phyloP scores from a whole-genome alignment of 2,329 filamentous ascomycete genomes.

The Plectosphaerella sp. region DNA sequence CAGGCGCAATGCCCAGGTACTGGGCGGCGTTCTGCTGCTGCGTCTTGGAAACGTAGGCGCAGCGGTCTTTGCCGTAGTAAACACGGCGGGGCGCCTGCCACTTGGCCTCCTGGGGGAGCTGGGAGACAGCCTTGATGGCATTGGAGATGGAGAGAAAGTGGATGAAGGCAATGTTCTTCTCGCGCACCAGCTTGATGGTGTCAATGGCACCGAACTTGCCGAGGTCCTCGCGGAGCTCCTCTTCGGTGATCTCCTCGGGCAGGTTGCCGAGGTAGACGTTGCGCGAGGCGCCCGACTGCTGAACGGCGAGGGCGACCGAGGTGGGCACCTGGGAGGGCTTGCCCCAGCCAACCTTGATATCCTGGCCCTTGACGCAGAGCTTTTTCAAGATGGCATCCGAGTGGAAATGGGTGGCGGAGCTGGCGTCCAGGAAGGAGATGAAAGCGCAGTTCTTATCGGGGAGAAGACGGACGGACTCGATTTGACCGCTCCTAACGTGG shows the following conservation, averaged over 20 bases:
- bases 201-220: constrained; percentile 96
- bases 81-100: constrained; percentile 95
- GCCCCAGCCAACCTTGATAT: constrained; percentile 99
- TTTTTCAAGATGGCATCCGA: constrained; percentile 99
- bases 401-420: constrained; percentile 97
- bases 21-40: constrained; percentile 99
- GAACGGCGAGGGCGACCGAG: constrained; percentile 92
- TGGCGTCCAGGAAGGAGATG: constrained; percentile 97
- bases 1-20: constrained; percentile 93
- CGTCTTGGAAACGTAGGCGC: constrained; percentile 98
- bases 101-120: constrained; percentile 92
- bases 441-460: constrained; percentile 99
- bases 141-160: constrained; percentile 97
- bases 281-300: constrained; percentile 92
- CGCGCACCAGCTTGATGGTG: constrained; percentile 93
- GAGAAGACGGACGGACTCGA: constrained; percentile 94
- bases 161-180: constrained; percentile 97
- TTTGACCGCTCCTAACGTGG: constrained; percentile 94
- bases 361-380: constrained; percentile 95
- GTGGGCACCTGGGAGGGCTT: constrained; percentile 98
- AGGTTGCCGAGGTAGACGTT: constrained; percentile 97
- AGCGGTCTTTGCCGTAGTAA: constrained; percentile 98
- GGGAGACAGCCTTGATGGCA: constrained; percentile 95
- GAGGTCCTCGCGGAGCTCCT: constrained; percentile 89
- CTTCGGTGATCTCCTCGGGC: constrained; percentile 83